Base-by-base conservation (phyloP, 352 stramenopile genomes). In the Hyaloperonospora arabidopsidis region DNA sequence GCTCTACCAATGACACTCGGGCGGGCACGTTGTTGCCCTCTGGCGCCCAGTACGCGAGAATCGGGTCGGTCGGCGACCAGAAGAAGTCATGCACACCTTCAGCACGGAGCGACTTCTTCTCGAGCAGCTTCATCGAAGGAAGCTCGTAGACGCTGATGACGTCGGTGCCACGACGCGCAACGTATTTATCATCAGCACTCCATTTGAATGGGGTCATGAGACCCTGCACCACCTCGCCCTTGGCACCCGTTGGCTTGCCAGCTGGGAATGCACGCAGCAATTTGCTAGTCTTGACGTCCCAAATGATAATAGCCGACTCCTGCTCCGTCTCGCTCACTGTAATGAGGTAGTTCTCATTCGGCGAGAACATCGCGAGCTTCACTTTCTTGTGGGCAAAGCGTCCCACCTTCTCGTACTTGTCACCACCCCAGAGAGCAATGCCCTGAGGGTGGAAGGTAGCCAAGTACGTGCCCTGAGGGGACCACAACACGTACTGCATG, bases 401-500 rank as follows among this genome's bases (percentile, higher is more conserved):
- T n/a, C 78, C 92, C n/a, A 97, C 69, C 70, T 98, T 98, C 59
- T 98, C 87, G 70, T 98, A 99, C 51, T 95, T 90, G 50, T 93
- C 78, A 35, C 95, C 95, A 29, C 92, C 96, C 97, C 97, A 99
- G 25, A 99, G 74, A 49, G 97, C 97, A 39, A 99, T 93, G 49
- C 97, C 97, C 56, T 96, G 95, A 18, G 79, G 79, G 61, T 98
- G 96, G 53, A 99, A 98, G n/a, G 97, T 99, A 18, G 93, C 90
- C 43, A 99, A 76, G 71, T 98, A 98, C 52, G 80, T 96, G 50
- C 97, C 97, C 46, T 97, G 88, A 6, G 96, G 95, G 50, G 83
- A 97, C 97, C 97, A 99, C 62, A 97, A 76, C 47, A 98, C 91
- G 68, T 98, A 98, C 67, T 97, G 92, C 63, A 97, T 96, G 75